A percentile compares a stretch with the other conserved stretches of the same genome.
These are phyloP conservation scores for Rubus parviflorus DNA, from an alignment of 306 rosid species.

Conservation along the genomic window DNA sequence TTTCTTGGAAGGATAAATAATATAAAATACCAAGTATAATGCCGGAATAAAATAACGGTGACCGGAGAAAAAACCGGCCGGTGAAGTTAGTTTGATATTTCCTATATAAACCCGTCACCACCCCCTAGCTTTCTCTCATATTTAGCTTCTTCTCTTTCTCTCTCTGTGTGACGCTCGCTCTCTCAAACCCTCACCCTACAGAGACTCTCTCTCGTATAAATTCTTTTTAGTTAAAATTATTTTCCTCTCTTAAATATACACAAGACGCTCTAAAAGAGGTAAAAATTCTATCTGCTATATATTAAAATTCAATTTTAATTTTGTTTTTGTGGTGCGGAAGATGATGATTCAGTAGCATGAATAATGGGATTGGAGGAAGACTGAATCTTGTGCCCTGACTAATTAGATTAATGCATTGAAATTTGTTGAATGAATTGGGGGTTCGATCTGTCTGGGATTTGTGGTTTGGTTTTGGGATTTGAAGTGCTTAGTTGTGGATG, in stretches of 20 bases:
- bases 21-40: not conserved
- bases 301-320: slow-evolving; percentile 18
- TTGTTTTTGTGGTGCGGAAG: slow-evolving; percentile 6
- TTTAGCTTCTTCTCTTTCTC: slow-evolving; percentile 27
- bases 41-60: slow-evolving; percentile 31
- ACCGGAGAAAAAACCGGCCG: slow-evolving; percentile 42
- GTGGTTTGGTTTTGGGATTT: slow-evolving; percentile 19
- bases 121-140: slow-evolving; percentile 52
- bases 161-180: slow-evolving; percentile 24
- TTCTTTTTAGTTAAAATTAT: not conserved
- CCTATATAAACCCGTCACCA: slow-evolving; percentile 81
- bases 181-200: slow-evolving; percentile 35
- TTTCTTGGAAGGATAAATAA: slow-evolving; percentile 1
- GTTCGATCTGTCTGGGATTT: slow-evolving; percentile 44
- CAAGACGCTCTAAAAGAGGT: slow-evolving; percentile 43
- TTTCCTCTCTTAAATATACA: slow-evolving; percentile 15
- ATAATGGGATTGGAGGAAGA: slow-evolving; percentile 39
- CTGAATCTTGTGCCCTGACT: slow-evolving; percentile 46
- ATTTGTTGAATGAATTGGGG: slow-evolving; percentile 17
- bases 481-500: slow-evolving; percentile 12
- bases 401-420: slow-evolving; percentile 39
- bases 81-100: slow-evolving; percentile 47
- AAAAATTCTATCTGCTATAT: slow-evolving; percentile 38
- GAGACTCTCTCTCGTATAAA: slow-evolving; percentile 27
- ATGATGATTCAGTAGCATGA: slow-evolving; percentile 17